phyloP scores from a whole-genome alignment of 495 filamentous ascomycete genomes.

The Trichoderma orchidacearum region DNA sequence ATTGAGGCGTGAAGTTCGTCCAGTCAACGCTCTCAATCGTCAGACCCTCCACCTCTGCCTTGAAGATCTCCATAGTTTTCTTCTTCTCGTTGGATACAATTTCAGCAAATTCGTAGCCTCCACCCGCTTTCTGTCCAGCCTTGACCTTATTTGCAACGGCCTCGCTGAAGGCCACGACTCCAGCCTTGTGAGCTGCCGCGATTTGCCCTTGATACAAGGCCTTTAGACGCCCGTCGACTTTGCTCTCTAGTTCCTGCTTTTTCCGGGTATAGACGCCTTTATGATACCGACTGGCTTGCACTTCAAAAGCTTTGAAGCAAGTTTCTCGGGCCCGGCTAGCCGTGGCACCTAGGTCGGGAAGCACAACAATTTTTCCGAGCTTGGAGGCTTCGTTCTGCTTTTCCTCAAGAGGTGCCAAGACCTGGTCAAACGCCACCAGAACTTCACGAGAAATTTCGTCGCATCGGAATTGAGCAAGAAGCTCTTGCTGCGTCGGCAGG shows the following conservation, averaged over 20 bases:
- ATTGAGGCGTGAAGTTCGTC: constrained; percentile 53
- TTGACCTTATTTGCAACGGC: constrained; percentile 68
- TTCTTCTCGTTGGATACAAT: constrained; percentile 78
- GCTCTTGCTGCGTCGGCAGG: constrained; percentile 89
- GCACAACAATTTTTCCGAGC: constrained; percentile 52
- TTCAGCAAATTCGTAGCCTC: constrained; percentile 82
- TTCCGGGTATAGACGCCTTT: constrained; percentile 87
- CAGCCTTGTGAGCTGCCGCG: constrained; percentile 72
- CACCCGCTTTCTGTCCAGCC: constrained; percentile 77
- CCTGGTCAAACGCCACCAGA: constrained; percentile 66
- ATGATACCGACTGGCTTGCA: constrained; percentile 84
- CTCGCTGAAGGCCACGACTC: constrained; percentile 77
- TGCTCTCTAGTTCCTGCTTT: constrained; percentile 66
- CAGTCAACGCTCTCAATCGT: constrained; percentile 65
- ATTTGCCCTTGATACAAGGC: constrained; percentile 78
- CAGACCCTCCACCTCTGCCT: constrained; percentile 58
- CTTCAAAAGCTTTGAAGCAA: constrained; percentile 71
- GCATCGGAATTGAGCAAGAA: constrained; percentile 93
- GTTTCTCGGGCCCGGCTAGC: constrained; percentile 63
- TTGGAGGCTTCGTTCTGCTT: constrained; percentile 61
- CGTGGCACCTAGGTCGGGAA: constrained; percentile 61
- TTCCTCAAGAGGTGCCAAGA: constrained; percentile 74
- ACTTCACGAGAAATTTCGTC: constrained; percentile 90
- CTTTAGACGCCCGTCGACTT: constrained; percentile 78
- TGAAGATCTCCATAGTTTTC: constrained; percentile 59